Base-by-base conservation (phyloP, 169 alveolate genomes). In the Eimeria maxima region DNA sequence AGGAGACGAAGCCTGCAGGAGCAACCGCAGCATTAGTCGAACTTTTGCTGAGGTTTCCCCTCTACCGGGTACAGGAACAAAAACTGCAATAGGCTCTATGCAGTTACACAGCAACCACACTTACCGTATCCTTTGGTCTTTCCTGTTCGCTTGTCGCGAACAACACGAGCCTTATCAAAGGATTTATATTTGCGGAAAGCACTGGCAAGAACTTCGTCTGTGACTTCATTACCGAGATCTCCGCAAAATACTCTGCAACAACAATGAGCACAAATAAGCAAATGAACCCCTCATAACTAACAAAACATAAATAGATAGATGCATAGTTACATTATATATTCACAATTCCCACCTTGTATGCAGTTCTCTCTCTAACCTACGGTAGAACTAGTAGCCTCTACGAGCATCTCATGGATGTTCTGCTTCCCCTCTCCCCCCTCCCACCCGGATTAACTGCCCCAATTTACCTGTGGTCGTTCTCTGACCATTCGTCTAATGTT, bases 401-500 rank as follows among this genome's bases (percentile, higher is more conserved):
- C 63, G 11, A 53, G 63, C 63, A 53, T 8, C 3, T 8, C 18
- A 8, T 8, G 63, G 63, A 3, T 53, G 63, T 53, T 53, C 18
- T 53, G 63, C 20, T 13, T 10, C 10, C 13, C 1, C 63, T 1
- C 78, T 67, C 78, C 78, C 78, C n/a, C 78, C 16, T 67, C 16
- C 33, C 13, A 0, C 78, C 22, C 42, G 45, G 13, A 14, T 67
- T 33, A 33, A 33, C 38, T 33, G 38, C 38, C 38, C 38, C 38
- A 33, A 33, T 33, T 38, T n/a, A 96, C 97, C 97, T 45, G 97
- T 98, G 99, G 96, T 99, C 99, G 96, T 99, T 98, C 90, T 98
- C 99, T 6, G 99, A 99, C 99, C 99, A 99, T 55, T 99, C 99
- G 76, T 98, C 99, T 78, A 99, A 97, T 57, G 99, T 98, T 29